Conservation (phyloP, 1,284 basidiomycete species). For the Leccinum huronense region DNA sequence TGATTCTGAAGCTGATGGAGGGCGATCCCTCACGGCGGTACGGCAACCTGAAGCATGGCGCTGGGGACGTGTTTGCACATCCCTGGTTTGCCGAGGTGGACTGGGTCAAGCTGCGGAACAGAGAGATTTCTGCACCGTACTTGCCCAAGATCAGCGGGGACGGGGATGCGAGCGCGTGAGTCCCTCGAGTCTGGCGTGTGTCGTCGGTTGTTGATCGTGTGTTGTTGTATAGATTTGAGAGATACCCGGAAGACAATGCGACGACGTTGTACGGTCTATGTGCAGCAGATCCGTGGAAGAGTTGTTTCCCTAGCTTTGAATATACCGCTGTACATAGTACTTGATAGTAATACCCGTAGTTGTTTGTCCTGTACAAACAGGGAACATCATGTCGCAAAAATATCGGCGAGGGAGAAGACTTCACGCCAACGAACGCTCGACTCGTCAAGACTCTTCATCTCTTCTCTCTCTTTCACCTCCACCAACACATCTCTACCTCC, state of each 20-base stretch:
- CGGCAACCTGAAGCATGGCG: conserved; percentile 91
- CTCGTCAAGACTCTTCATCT: conserved; percentile 3
- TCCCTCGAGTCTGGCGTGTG: conserved; percentile 21
- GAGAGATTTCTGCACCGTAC: conserved; percentile 97
- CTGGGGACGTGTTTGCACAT: conserved; percentile 93
- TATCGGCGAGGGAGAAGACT: conserved; percentile 25
- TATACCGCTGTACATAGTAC: conserved; percentile 45
- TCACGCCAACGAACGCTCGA: conserved; percentile 20
- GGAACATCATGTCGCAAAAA: conserved; percentile 41
- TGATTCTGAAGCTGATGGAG: conserved; percentile 90
- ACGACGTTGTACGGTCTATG: conserved; percentile 56
- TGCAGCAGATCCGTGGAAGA: conserved; percentile 55
- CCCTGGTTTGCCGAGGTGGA: conserved; percentile 98
- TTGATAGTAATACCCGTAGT: not conserved
- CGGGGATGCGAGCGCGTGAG: conserved; percentile 89
- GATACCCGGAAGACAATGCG: conserved; percentile 71
- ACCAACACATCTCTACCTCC: not conserved
- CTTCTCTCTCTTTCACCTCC: conserved; percentile 9
- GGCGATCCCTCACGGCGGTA: conserved; percentile 88
- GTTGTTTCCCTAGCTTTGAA: conserved; percentile 66
- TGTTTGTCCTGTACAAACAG: conserved; percentile 36
- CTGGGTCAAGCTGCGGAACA: conserved; percentile 80
- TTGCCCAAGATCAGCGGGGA: conserved; percentile 84
- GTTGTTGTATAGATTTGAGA: conserved; percentile 56
- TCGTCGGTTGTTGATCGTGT: conserved; percentile 2